Evolutionary conservation across 345 rosid species (phyloP), one percentile per base, ranked within the genome.

Genomic region (Salix arbutifolia): DNA sequence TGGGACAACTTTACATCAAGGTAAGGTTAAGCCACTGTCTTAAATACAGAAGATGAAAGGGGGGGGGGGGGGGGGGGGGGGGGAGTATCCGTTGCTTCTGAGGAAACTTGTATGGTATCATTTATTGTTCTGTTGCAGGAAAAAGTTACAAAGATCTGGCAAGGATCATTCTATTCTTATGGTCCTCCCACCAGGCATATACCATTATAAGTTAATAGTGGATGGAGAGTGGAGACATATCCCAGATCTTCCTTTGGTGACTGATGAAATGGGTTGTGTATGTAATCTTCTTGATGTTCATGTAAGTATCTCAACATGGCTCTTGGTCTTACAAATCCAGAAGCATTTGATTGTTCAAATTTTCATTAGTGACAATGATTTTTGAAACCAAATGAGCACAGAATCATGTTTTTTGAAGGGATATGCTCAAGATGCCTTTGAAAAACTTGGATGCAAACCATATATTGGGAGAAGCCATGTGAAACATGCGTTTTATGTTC

Each of bases 1-100:
- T 92, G 98, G 99, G 98, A 96, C 84, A 89, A 87, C 62, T 93
- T 98, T 92, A 84, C 73, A 66, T 87, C 97, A 56, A 92, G 89
- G 99, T 91, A 72, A 78, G 66, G 69, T 70, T 25, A 28, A 30
- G 19, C 33, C 37, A 38, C 25, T 68, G 17, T 21, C 21, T 65
- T 40, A 14, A 25, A 6, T 7, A 33, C 16, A 16, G 23, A 35
- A 38, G 38, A 60, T 19, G 6, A 8, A n/a, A 33, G 11, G 23
- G n/a, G n/a, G n/a, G n/a, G n/a, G n/a, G n/a, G n/a, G n/a, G n/a
- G n/a, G n/a, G n/a, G n/a, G n/a, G n/a, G n/a, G n/a, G n/a, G n/a
- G n/a, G 16, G n/a, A 52, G 58, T 52, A n/a, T 4, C 3, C n/a
- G 38, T 66, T 33, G 16, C 50, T 74, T 61, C 4, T 23, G 72